These are phyloP conservation scores for Populus tremula DNA, from an alignment of 345 rosid species.

Conservation along the genomic window DNA sequence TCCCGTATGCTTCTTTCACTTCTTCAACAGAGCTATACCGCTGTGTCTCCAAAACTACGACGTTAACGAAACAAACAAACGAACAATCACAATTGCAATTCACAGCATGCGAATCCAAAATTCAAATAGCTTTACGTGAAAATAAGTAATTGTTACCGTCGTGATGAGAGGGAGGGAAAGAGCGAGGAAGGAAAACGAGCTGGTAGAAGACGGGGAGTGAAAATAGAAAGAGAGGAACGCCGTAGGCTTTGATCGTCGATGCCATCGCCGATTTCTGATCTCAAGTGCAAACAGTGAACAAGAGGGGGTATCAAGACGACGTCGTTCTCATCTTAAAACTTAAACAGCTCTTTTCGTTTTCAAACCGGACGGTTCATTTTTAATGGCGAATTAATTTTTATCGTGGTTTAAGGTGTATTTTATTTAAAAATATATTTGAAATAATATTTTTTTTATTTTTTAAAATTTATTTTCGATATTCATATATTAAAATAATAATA, in stretches of 20 bases:
- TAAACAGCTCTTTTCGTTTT: no score
- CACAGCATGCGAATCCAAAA: background rate
- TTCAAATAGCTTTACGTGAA: background rate
- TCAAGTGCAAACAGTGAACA: background rate
- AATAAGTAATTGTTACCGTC: slow-evolving; percentile 44
- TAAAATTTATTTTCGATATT: no score
- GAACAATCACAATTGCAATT: background rate
- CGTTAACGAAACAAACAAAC: background rate
- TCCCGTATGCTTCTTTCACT: slow-evolving; percentile 67
- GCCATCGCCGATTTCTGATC: slow-evolving; percentile 18
- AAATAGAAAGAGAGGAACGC: slow-evolving; percentile 59
- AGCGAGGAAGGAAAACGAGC: slow-evolving; percentile 68
- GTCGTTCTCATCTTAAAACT: background rate
- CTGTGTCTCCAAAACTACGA: slow-evolving; percentile 59
- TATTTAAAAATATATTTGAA: no score
- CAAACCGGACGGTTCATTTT: no score
- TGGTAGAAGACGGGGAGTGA: slow-evolving; percentile 63
- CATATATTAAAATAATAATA: no score
- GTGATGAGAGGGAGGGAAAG: slow-evolving; percentile 78
- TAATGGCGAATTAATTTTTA: no score
- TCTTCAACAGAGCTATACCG: slow-evolving; percentile 51
- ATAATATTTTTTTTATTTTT: no score
- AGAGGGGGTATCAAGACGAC: background rate
- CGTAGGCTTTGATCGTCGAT: slow-evolving; percentile 52
- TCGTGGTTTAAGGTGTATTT: no score